These are phyloP conservation scores for Glarea lozoyensis DNA, from an alignment of 495 filamentous ascomycete genomes.

Conservation along the genomic window DNA sequence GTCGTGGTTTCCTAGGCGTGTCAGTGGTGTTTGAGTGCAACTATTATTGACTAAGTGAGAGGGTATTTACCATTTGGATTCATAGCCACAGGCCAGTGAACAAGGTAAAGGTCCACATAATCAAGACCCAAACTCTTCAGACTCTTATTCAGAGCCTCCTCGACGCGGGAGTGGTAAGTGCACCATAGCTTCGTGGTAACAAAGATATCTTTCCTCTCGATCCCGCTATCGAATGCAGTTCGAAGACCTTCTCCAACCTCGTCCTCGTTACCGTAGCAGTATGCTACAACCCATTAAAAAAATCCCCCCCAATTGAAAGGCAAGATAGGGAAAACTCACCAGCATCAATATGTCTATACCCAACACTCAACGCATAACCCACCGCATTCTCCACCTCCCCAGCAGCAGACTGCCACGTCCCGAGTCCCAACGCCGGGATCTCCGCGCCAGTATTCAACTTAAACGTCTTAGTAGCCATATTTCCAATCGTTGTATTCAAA, in stretches of 20 bases:
- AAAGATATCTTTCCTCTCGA: conserved; percentile 72
- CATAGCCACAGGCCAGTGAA: conserved; percentile 81
- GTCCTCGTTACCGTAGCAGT: conserved; percentile 52
- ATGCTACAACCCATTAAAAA: too few relatives aligned
- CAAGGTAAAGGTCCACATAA: conserved; percentile 75
- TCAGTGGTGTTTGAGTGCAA: not conserved
- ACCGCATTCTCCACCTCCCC: conserved; percentile 51
- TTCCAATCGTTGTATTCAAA: conserved; percentile 9
- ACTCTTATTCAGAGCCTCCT: conserved; percentile 59
- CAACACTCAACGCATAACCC: conserved; percentile 44
- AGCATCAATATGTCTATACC: conserved; percentile 56
- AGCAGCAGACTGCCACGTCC: conserved; percentile 66
- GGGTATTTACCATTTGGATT: conserved; percentile 50
- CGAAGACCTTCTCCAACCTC: conserved; percentile 46
- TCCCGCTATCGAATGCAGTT: conserved; percentile 56
- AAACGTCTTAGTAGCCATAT: conserved; percentile 43
- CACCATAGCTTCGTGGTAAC: conserved; percentile 80
- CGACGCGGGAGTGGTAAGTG: conserved; percentile 61
- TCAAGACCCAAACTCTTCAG: conserved; percentile 63
- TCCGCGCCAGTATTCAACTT: conserved; percentile 69
- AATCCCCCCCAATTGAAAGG: too few relatives aligned
- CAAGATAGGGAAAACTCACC: too few relatives aligned
- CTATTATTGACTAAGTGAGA: conserved; percentile 8
- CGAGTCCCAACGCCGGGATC: conserved; percentile 70
- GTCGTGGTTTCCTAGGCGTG: conserved; percentile 51